Evolutionary conservation across 2,329 filamentous ascomycete species (phyloP), one percentile per base, ranked within the genome.

Genomic region (Epichloe glyceriae): DNA sequence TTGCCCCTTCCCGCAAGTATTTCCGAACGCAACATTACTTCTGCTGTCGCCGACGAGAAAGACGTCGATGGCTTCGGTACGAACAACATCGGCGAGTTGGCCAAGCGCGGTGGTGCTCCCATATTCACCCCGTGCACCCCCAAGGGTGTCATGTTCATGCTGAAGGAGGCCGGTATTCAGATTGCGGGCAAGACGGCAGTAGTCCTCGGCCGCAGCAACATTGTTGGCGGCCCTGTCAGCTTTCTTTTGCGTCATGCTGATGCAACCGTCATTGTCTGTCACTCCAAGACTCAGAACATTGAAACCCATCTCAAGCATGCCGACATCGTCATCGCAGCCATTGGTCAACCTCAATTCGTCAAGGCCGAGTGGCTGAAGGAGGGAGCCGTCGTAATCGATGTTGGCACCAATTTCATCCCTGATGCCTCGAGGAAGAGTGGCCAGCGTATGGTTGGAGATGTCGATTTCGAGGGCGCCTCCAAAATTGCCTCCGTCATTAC

Each of bases 51-150:
- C 42, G 86, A 91, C 61, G 86, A 93, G 69, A 98, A 98, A 72
- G 93, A 98, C 73, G 93, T 98, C 48, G 93, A 98, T 70, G 93
- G 93, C 49, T 98, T 98, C 64, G 91, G 93, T 51, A 85, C 88
- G 51, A 79, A 78, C 62, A 98, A 96, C 72, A 96, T 98, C 64
- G 93, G 93, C 57, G 91, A 97, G 73, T 79, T 98, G 60, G 90
- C 93, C 61, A 98, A 98, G 78, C 83, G 89, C 60, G 91, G 93
- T 47, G 93, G 93, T 43, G 80, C 79, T 57, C 93, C 93, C 45
- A 76, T 88, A 55, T 98, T 98, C 71, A 80, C 86, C 42, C 93
- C 93, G 45, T 98, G 93, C 76, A 98, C 93, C 2, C 93, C 93
- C 49, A 91, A 96, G 73, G 93, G 93, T 62, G 87, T 96, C 63